Evolutionary conservation across 345 rosid genomes (phyloP), one percentile per base, ranked within the genome.

Genomic region (Sapria himalayana): DNA sequence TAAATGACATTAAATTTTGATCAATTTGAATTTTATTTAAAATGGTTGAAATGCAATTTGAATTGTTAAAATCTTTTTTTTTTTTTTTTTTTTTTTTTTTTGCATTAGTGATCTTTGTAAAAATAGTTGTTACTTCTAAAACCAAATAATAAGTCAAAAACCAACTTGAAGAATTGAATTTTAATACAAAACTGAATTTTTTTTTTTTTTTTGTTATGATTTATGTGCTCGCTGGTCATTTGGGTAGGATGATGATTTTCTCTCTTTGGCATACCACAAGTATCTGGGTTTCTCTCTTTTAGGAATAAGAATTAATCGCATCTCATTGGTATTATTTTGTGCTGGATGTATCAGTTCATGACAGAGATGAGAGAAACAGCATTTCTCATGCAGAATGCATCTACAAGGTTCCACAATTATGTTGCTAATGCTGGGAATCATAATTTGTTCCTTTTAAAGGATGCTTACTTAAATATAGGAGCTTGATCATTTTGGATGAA

Each of bases 341-440:
- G 4, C 19, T 27, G 40, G 37, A 19, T 60, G 38, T 57, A 51
- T 46, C 81, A 89, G 94, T 89, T 89, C 61, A 82, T 89, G 98
- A 89, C 93, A 33, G 94, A 82, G 72, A 89, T 82, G 98, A 82
- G 73, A 64, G 98, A 89, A 69, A 82, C 93, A 5, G 94, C 98
- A 49, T 89, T 89, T 49, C 42, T 89, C 52, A 70, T 82, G 98
- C 94, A 89, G 70, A 89, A 82, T 63, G 67, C 76, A 50, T 43
- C 98, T 45, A 57, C 45, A 50, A 78, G 80, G 98, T 89, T 61
- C 50, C 17, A 38, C 21, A 34, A 39, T 18, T 23, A n/a, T 51
- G 23, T 41, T 35, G 17, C 32, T 35, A 41, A 43, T 19, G 17
- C 21, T 43, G 35, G 20, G 17, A 10, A 43, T 11, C 5, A 24